phyloP scores from a whole-genome alignment of 108 stramenopile species.

The Skeletonema tropicum region DNA sequence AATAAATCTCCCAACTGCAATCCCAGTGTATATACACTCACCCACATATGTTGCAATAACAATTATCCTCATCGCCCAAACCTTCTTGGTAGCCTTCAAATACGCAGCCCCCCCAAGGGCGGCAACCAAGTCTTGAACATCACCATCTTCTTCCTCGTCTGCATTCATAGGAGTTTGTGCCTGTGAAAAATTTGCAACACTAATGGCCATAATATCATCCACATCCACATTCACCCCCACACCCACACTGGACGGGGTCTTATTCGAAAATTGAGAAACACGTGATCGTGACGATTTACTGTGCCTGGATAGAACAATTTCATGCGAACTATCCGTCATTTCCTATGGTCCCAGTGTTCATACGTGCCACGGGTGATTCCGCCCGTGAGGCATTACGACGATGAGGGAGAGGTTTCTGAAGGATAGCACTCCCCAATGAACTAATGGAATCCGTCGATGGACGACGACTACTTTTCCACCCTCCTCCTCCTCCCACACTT shows the following conservation, averaged over 20 bases:
- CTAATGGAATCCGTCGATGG: not conserved
- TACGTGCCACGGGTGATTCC: not conserved
- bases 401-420: not conserved
- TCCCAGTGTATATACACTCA: not conserved
- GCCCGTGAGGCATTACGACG: not conserved
- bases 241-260: not conserved
- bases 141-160: not conserved
- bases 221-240: not conserved
- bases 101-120: constrained; percentile 11
- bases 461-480: not conserved
- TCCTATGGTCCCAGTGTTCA: not conserved
- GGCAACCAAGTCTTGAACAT: constrained; percentile 3
- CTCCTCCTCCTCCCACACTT: not conserved
- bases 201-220: not conserved
- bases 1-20: not conserved
- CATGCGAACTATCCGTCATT: not conserved
- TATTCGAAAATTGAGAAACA: not conserved
- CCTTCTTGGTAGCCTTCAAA: constrained; percentile 2
- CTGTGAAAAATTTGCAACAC: not conserved
- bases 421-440: constrained; percentile 1
- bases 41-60: constrained; percentile 13
- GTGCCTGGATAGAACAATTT: not conserved
- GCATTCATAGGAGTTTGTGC: not conserved
- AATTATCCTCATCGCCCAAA: constrained; percentile 24
- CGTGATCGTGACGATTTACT: not conserved